These are phyloP conservation scores for Thalassiosira hispida DNA, from an alignment of 352 stramenopile genomes.

Conservation along the genomic window DNA sequence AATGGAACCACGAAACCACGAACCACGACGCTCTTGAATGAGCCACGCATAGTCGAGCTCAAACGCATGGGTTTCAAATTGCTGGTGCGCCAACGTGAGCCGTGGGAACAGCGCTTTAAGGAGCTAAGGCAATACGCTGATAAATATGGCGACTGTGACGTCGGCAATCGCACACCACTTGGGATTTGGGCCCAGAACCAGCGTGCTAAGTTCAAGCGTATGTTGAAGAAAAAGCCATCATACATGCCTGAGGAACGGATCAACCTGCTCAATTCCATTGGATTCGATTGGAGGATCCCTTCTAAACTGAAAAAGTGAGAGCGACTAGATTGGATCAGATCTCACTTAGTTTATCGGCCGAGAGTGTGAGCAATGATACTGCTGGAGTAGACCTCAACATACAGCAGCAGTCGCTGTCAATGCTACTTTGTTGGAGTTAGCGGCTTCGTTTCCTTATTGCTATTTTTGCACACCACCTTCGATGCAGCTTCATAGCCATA, in stretches of 20 bases:
- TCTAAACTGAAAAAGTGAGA: too few species aligned
- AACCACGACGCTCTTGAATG: conserved; percentile 26
- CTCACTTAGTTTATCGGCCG: too few species aligned
- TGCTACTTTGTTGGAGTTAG: too few species aligned
- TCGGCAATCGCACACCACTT: conserved; percentile 39
- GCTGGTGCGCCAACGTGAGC: conserved; percentile 28
- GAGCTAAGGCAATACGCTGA: conserved; percentile 31
- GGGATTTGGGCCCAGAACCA: conserved; percentile 48
- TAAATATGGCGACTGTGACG: conserved; percentile 38
- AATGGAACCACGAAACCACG: conserved; percentile 33
- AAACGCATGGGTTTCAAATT: conserved; percentile 44
- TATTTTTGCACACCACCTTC: too few species aligned
- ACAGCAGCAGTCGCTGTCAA: too few species aligned
- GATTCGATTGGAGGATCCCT: conserved; percentile 33
- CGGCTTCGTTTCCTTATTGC: too few species aligned
- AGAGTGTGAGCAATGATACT: too few species aligned
- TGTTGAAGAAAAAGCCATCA: conserved; percentile 36
- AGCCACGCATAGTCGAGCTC: conserved; percentile 21
- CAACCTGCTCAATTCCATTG: conserved; percentile 30
- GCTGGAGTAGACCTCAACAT: too few species aligned
- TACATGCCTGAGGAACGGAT: conserved; percentile 37
- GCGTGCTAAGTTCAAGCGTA: conserved; percentile 37
- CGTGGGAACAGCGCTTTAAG: conserved; percentile 36
- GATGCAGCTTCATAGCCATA: too few species aligned
- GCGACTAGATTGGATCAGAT: too few species aligned